phyloP scores from a whole-genome alignment of 306 rosid species.

The Inga oerstediana region DNA sequence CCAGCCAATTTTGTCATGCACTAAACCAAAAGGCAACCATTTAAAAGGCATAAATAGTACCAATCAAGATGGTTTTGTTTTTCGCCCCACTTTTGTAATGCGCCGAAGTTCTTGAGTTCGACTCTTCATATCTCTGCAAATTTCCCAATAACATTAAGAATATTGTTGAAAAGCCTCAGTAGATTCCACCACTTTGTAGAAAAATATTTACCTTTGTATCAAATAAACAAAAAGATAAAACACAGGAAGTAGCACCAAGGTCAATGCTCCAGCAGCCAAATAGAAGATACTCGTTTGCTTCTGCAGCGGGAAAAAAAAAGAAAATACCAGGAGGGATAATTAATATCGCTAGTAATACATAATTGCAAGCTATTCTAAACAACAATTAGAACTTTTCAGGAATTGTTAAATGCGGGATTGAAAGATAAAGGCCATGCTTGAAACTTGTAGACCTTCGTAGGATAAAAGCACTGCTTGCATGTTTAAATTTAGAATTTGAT shows the following conservation, averaged over 20 bases:
- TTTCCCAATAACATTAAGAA: conserved; percentile 27
- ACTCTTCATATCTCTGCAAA: conserved; percentile 68
- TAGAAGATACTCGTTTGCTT: conserved; percentile 65
- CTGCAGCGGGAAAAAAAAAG: conserved; percentile 50
- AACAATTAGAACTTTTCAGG: conserved; percentile 8
- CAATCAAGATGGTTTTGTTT: conserved; percentile 65
- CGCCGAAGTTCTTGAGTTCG: conserved; percentile 80
- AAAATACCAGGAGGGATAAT: conserved; percentile 11
- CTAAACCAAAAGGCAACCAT: conserved; percentile 4
- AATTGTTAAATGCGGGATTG: conserved; percentile 19
- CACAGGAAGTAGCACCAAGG: conserved; percentile 89
- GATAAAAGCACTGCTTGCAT: conserved; percentile 9
- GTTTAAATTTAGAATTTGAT: conserved; percentile 23
- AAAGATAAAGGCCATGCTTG: conserved; percentile 21
- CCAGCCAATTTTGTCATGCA: conserved; percentile 12
- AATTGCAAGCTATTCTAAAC: neutral
- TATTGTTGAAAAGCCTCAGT: conserved; percentile 14
- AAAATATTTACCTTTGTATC: conserved; percentile 65
- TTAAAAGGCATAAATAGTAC: conserved; percentile 40
- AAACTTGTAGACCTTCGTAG: conserved; percentile 17
- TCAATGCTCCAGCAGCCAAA: conserved; percentile 73
- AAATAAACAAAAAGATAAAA: conserved; percentile 83
- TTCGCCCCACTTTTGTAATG: conserved; percentile 63
- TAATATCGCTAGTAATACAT: conserved; percentile 16
- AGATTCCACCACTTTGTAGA: conserved; percentile 12